Conservation (phyloP, 371 early-diverging fungal species). For the Sporodiniella umbellata region DNA sequence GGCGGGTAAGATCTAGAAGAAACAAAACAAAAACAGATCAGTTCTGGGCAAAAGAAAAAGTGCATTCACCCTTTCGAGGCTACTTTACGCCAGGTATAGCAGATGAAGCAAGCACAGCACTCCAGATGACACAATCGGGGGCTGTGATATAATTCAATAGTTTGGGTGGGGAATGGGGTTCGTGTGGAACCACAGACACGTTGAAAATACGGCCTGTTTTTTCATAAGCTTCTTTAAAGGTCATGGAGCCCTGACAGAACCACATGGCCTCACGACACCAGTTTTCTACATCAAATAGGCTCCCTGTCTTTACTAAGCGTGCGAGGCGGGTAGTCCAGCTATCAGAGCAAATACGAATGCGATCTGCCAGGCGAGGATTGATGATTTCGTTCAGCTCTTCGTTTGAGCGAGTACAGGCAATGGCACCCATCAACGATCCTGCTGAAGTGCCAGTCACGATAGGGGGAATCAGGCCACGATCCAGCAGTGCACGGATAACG, state of each 20-base stretch:
- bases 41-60: neutral
- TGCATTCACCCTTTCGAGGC: no score
- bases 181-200: constrained; percentile 80
- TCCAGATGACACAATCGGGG: constrained; percentile 86
- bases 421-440: constrained; percentile 77
- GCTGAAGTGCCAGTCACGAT: constrained; percentile 88
- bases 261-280: constrained; percentile 70
- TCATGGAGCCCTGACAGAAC: constrained; percentile 80
- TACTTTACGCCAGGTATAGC: constrained; percentile 54
- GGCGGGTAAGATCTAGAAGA: constrained; percentile 66
- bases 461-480: constrained; percentile 74
- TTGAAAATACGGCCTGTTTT: constrained; percentile 87
- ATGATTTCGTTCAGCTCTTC: constrained; percentile 70
- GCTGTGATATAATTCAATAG: constrained; percentile 87
- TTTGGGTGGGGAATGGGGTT: constrained; percentile 76
- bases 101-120: constrained; percentile 62
- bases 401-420: constrained; percentile 77
- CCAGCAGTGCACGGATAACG: constrained; percentile 73
- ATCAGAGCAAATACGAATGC: constrained; percentile 64
- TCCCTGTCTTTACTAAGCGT: constrained; percentile 35
- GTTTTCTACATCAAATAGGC: constrained; percentile 71
- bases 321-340: constrained; percentile 32
- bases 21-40: no score
- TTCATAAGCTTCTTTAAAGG: constrained; percentile 88
- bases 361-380: constrained; percentile 55